phyloP scores from a whole-genome alignment of 768 basidiomycete species.

The Gautieria morchelliformis region DNA sequence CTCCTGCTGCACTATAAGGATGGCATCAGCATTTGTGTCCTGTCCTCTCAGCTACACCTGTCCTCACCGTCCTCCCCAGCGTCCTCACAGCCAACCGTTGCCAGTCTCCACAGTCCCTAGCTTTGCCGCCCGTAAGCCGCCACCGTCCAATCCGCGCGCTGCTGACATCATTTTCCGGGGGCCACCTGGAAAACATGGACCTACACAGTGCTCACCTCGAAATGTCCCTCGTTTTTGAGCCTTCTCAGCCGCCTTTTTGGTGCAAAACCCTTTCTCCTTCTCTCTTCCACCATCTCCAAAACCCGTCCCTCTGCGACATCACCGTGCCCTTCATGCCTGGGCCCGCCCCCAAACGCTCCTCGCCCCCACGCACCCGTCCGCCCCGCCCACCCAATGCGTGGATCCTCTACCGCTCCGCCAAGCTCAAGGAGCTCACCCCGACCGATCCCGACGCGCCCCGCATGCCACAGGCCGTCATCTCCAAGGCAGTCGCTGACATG shows the following conservation, averaged over 20 bases:
- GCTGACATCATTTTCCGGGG: constrained; percentile 8
- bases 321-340: neutral
- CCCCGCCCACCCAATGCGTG: constrained; percentile 75
- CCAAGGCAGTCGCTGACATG: constrained; percentile 48
- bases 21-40: too few species aligned
- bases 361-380: constrained; percentile 20
- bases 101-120: too few species aligned
- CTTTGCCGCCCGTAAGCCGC: too few species aligned
- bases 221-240: neutral
- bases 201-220: constrained; percentile 1
- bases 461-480: constrained; percentile 51
- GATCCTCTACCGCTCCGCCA: constrained; percentile 70
- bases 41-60: too few species aligned
- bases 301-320: neutral
- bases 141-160: neutral
- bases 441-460: constrained; percentile 24
- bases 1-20: too few species aligned
- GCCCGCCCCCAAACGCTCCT: neutral
- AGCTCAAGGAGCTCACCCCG: constrained; percentile 34
- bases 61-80: too few species aligned
- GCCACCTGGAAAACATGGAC: constrained; percentile 5
- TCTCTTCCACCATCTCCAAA: neutral
- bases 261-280: neutral
- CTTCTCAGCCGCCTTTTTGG: constrained; percentile 2
- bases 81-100: too few species aligned